Evolutionary conservation across 257 asterid species (phyloP), one percentile per base, ranked within the genome.

Genomic region (Solanum bulbocastanum): DNA sequence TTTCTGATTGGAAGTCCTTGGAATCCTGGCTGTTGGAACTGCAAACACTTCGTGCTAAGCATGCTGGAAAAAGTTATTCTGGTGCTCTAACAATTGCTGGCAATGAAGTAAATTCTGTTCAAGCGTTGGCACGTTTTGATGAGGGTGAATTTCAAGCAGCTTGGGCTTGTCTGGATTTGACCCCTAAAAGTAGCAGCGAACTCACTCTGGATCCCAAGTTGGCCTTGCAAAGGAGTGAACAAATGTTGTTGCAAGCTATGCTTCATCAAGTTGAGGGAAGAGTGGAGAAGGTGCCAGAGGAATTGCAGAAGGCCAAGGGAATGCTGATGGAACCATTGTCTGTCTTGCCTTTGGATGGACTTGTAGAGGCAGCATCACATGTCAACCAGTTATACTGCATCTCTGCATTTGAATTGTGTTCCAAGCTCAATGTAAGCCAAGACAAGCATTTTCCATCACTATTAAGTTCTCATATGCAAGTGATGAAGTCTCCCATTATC

Each of bases 51-150:
- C 99, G 99, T 83, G 93, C 98, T 22, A 97, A 94, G 92, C 92
- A 94, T 91, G 93, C 98, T 86, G 99, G 99, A 32, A 97, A 97
- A 93, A 91, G 93, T 91, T 96, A 91, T 87, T 91, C 98, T 74
- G 99, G 99, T 56, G 98, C 99, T 94, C 90, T 97, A 90, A 97
- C 99, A 58, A 91, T 96, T 89, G 96, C 99, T 72, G 99, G 99
- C 90, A 97, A 94, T 92, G 99, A 96, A 91, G 91, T 97, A 88
- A 97, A 93, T 90, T 92, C 98, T 85, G 86, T 97, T 86, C 99
- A 96, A 91, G 98, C 99, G 83, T 91, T 97, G 94, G 98, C 99
- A 75, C 95, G 90, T 87, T 97, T 95, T 91, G 99, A 97, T 90
- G 99, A 95, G 89, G 98, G 96, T 85, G 98, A 97, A 89, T 87